A percentile compares a stretch with the other conserved stretches of the same genome.
Evolutionary conservation across 1,139 yeast genomes (phyloP).

Genomic region (Torulaspora pretoriensis): DNA sequence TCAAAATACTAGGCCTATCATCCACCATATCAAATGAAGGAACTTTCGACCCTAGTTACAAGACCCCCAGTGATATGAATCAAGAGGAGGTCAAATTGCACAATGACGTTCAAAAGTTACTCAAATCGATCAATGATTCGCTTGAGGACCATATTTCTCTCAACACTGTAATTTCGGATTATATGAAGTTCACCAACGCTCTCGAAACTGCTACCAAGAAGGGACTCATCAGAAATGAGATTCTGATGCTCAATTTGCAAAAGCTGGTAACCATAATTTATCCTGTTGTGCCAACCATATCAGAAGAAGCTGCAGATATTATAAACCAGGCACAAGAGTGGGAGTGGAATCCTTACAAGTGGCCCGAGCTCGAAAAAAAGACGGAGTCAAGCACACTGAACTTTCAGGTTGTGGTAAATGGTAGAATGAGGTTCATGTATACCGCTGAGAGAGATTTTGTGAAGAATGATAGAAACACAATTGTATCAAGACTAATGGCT

Average conservation of each 20-base stretch:
- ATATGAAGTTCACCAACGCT: conserved; percentile 75
- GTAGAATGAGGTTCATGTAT: conserved; percentile 55
- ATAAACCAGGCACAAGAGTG: conserved; percentile 37
- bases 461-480: conserved; percentile 35
- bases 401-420: conserved; percentile 62
- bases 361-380: conserved; percentile 47
- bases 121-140: conserved; percentile 53
- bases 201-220: conserved; percentile 43
- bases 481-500: conserved; percentile 36
- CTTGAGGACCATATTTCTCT: conserved; percentile 58
- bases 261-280: conserved; percentile 51
- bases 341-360: conserved; percentile 51
- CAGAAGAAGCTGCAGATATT: conserved; percentile 78
- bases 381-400: conserved; percentile 39
- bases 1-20: conserved; percentile 51
- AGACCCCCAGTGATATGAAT: conserved; percentile 31
- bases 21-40: conserved; percentile 22
- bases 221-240: conserved; percentile 36
- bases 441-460: conserved; percentile 39
- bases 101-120: conserved; percentile 51
- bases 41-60: conserved; percentile 15
- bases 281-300: conserved; percentile 54
- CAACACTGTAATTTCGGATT: conserved; percentile 84
- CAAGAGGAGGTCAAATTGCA: conserved; percentile 52
- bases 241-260: conserved; percentile 44